phyloP scores from a whole-genome alignment of 1,284 basidiomycete genomes.

The Termitomyces sp. region DNA sequence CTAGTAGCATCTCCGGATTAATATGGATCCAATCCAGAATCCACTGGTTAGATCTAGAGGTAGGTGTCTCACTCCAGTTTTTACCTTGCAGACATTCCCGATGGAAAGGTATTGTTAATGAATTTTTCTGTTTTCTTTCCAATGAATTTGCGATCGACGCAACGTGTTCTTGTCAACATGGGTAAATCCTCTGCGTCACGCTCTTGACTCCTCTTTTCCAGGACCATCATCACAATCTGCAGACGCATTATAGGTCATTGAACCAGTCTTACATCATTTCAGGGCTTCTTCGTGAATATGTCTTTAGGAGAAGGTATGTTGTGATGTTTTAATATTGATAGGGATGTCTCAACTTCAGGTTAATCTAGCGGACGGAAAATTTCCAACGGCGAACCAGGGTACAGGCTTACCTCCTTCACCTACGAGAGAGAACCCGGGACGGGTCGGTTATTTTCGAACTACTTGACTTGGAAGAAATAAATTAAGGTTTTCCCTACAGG shows the following conservation, averaged over 20 bases:
- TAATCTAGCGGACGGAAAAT: conserved; percentile 29
- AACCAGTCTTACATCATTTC: not conserved
- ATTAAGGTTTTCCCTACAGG: conserved; percentile 17
- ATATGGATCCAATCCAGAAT: no score
- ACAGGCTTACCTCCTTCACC: conserved; percentile 31
- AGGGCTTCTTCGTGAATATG: conserved; percentile 10
- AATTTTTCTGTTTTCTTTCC: no score
- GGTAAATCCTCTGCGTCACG: conserved; percentile 18
- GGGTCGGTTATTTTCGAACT: conserved; percentile 18
- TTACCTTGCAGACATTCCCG: not conserved
- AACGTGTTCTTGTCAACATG: conserved; percentile 9
- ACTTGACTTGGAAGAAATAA: not conserved
- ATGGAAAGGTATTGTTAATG: no score
- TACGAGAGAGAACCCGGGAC: conserved; percentile 32
- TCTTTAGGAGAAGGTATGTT: conserved; percentile 23
- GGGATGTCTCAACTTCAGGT: not conserved
- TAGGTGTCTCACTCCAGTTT: not conserved
- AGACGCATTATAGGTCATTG: not conserved
- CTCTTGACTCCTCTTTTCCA: conserved; percentile 3
- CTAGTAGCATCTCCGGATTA: not conserved
- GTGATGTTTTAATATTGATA: not conserved
- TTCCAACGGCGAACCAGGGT: conserved; percentile 24
- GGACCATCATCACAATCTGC: not conserved
- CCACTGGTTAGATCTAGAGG: no score
- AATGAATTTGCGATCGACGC: not conserved